Conservation (phyloP, 2,329 filamentous ascomycete genomes). For the Thielaviopsis euricoi region DNA sequence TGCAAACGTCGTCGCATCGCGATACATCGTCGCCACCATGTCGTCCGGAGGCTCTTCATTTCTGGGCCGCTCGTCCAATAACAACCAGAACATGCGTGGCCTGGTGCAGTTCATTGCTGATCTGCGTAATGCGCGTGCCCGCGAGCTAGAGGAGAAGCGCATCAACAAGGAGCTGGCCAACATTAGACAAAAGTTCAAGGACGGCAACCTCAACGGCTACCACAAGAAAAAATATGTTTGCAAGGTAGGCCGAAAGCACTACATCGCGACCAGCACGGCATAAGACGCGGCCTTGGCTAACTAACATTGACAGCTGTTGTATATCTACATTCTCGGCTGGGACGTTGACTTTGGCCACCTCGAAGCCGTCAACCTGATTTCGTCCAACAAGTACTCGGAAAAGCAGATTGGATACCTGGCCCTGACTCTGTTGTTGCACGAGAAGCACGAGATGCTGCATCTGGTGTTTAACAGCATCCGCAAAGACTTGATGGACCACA, state of each 20-base stretch:
- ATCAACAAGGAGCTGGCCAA: conserved; percentile 99
- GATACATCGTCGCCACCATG: conserved; percentile 24
- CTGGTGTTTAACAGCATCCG: conserved; percentile 96
- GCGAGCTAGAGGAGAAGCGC: conserved; percentile 94
- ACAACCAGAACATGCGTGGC: conserved; percentile 57
- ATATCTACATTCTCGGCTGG: conserved; percentile 98
- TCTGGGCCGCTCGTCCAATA: conserved; percentile 47
- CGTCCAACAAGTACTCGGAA: conserved; percentile 91
- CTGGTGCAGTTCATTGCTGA: conserved; percentile 98
- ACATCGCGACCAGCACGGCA: not conserved
- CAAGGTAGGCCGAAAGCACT: conserved; percentile 57
- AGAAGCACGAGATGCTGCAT: conserved; percentile 90
- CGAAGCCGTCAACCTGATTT: conserved; percentile 95
- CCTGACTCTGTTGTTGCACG: conserved; percentile 91
- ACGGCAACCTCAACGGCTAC: conserved; percentile 83
- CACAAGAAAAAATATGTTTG: conserved; percentile 99
- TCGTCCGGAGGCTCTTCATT: conserved; percentile 43
- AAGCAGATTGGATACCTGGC: conserved; percentile 98
- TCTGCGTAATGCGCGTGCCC: conserved; percentile 79
- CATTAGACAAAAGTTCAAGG: conserved; percentile 96
- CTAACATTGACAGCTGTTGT: conserved; percentile 51
- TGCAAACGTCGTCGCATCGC: not conserved
- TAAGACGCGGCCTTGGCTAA: conserved; percentile 6
- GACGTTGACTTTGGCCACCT: conserved; percentile 98
- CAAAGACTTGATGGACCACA: conserved; percentile 86